Evolutionary conservation across 1,284 basidiomycete species (phyloP).

Genomic region (Malassezia japonica): DNA sequence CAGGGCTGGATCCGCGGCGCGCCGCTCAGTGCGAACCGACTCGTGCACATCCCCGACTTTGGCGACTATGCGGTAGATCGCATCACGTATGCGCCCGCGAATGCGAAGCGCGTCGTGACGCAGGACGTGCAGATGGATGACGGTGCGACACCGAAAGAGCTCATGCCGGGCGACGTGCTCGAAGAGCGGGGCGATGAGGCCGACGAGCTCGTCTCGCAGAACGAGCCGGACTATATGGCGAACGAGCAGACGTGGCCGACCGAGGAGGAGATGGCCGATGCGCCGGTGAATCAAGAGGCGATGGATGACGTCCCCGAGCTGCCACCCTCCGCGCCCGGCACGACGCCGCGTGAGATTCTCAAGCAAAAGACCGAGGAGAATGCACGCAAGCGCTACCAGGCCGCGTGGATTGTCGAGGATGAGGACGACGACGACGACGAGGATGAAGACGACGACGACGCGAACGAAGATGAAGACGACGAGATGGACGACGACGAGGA

Average conservation of each 20-base stretch:
- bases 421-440: slow-evolving; percentile 34
- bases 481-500: slow-evolving; percentile 44
- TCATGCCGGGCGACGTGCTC: slow-evolving; percentile 55
- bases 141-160: neutral
- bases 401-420: slow-evolving; percentile 44
- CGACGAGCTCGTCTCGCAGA: slow-evolving; percentile 78
- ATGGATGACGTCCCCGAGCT: slow-evolving; percentile 16
- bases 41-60: slow-evolving; percentile 77
- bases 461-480: slow-evolving; percentile 72
- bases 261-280: slow-evolving; percentile 73
- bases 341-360: slow-evolving; percentile 37
- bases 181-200: slow-evolving; percentile 56
- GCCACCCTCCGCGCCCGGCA: slow-evolving; percentile 49
- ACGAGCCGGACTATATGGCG: slow-evolving; percentile 74
- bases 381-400: slow-evolving; percentile 47
- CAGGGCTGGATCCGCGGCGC: slow-evolving; percentile 76
- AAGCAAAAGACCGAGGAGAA: slow-evolving; percentile 47
- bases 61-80: slow-evolving; percentile 80
- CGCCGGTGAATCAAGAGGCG: neutral
- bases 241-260: slow-evolving; percentile 99
- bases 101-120: neutral
- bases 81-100: slow-evolving; percentile 51
- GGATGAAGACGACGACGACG: slow-evolving; percentile 41
- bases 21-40: slow-evolving; percentile 67
- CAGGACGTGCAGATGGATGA: slow-evolving; percentile 16